Evolutionary conservation across 176 grass and related monocot genomes (phyloP).

Genomic region (Stipa capillata): DNA sequence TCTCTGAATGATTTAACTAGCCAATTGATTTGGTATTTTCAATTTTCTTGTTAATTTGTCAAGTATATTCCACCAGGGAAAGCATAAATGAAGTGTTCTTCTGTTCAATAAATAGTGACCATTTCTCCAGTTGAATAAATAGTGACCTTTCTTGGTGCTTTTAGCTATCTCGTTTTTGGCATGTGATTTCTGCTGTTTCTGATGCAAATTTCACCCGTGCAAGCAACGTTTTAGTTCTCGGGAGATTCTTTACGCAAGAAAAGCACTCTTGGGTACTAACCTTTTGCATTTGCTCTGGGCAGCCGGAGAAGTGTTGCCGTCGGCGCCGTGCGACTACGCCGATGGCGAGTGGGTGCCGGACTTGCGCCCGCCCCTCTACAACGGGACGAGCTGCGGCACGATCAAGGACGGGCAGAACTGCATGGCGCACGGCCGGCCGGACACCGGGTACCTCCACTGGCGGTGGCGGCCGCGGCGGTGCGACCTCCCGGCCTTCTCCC

Average conservation of each 20-base stretch:
- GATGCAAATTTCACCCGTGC: neutral
- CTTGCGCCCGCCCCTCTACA: conserved; percentile 39
- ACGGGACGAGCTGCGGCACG: conserved; percentile 50
- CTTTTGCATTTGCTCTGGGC: neutral
- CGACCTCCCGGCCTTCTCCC: conserved; percentile 45
- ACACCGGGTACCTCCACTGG: conserved; percentile 59
- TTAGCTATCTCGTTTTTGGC: neutral
- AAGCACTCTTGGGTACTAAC: neutral
- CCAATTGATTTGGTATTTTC: neutral
- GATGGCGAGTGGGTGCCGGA: conserved; percentile 60
- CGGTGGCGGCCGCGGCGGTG: conserved; percentile 48
- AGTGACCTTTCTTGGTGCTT: neutral
- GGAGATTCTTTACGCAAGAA: neutral
- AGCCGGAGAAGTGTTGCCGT: neutral
- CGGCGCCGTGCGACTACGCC: conserved; percentile 48
- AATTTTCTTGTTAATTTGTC: too few relatives aligned
- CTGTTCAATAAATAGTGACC: too few relatives aligned
- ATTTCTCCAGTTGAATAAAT: conserved; percentile 28
- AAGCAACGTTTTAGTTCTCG: neutral
- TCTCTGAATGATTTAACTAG: neutral
- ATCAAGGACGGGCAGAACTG: conserved; percentile 67
- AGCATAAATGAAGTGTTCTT: neutral
- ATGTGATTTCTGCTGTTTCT: neutral
- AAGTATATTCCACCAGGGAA: too few relatives aligned
- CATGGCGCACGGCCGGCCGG: conserved; percentile 49